Conservation (phyloP, 1,284 basidiomycete species). For the Meripilus lineatus region DNA sequence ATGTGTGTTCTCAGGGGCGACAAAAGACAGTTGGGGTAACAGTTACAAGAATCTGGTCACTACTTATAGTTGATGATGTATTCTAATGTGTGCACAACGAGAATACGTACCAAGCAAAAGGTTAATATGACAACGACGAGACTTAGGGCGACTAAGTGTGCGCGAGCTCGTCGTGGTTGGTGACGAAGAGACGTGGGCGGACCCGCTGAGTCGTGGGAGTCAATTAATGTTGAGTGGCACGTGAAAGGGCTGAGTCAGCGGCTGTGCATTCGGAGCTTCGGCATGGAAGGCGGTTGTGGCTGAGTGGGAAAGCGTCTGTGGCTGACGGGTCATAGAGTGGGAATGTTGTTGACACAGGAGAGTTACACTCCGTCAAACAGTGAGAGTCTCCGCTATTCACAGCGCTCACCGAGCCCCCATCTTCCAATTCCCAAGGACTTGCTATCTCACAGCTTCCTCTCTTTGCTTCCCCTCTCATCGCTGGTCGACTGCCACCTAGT, state of each 20-base stretch:
- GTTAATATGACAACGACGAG: constrained; percentile 8
- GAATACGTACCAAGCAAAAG: not conserved
- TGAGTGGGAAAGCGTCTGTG: too few species aligned
- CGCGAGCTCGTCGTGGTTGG: constrained; percentile 15
- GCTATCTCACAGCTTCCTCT: constrained; percentile 2
- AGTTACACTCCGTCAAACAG: too few species aligned
- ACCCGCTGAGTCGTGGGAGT: too few species aligned
- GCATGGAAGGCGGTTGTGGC: too few species aligned
- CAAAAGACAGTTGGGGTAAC: not conserved
- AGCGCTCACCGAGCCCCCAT: too few species aligned
- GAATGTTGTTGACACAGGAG: too few species aligned
- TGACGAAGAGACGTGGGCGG: constrained; percentile 17
- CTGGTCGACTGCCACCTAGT: not conserved
- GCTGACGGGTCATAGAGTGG: too few species aligned
- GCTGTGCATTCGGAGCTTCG: too few species aligned
- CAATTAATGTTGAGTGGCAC: too few species aligned
- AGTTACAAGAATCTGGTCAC: not conserved
- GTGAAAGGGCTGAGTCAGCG: too few species aligned
- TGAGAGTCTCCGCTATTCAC: too few species aligned
- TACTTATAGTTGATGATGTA: not conserved
- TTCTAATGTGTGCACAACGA: constrained; percentile 1
- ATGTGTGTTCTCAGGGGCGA: not conserved
- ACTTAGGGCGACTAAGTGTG: too few species aligned
- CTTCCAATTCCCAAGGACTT: not conserved
- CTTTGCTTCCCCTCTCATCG: not conserved